Evolutionary conservation across 371 early-diverging fungal genomes (phyloP), one percentile per base, ranked within the genome.

Genomic region (Mucor piriformis): DNA sequence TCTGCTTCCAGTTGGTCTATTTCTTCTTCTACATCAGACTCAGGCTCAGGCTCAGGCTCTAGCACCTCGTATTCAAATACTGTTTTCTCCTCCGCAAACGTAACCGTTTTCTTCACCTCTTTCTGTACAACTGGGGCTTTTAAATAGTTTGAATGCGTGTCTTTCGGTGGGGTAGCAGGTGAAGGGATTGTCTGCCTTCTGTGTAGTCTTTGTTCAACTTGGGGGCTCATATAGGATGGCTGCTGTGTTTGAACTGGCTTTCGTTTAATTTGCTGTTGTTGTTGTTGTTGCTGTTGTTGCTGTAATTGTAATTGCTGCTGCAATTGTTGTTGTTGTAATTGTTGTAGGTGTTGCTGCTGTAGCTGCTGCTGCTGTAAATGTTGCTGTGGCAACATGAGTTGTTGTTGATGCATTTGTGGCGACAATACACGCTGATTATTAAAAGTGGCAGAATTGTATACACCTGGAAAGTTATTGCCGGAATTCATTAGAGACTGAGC

Each of bases 191-290:
- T 23, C 24, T 52, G 47, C 16, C 57, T 57, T 40, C 58, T 40
- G 6, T 46, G 48, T 50, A 63, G 23, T 24, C 63, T 44, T 51
- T 63, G 53, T 24, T 57, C 57, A 8, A 63, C 25, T 16, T 63
- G 63, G n/a, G 63, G 63, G 16, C 57, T 52, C 0, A 57, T 23
- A 8, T 51, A 42, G 20, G 32, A 15, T 6, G 48, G 21, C 1
- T 47, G 53, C 44, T 46, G 57, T 18, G 52, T 23, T 40, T 57
- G 52, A 47, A 63, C 63, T 12, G 63, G 63, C 18, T 63, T 63
- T 53, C 52, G 42, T 29, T 60, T 65, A 8, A 63, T 63, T 40
- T 63, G 52, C n/a, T 46, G 20, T 23, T 24, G 38, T 4, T 35
- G 46, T 44, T 12, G 63, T 15, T 50, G 54, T 38, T 49, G 61